A percentile compares a stretch with the other conserved stretches of the same genome.
Evolutionary conservation across 129 eudicot species (phyloP).

Genomic region (Tanacetum coccineum): DNA sequence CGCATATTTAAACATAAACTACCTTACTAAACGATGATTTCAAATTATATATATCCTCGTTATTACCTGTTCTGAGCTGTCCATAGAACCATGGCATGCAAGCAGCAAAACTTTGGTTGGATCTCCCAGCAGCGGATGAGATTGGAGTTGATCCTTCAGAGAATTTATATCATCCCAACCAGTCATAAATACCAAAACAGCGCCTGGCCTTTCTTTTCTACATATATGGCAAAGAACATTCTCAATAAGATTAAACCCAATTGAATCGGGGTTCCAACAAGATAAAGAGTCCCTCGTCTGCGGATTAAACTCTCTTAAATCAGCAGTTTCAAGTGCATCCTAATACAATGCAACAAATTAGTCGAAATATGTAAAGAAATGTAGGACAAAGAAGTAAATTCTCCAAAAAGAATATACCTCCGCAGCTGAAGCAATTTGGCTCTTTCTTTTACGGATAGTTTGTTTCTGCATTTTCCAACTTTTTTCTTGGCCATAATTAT

Average conservation of each 20-base stretch:
- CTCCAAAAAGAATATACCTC: constrained; percentile 57
- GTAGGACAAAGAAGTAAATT: background rate
- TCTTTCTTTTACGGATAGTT: constrained; percentile 70
- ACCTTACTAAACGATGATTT: too few relatives aligned
- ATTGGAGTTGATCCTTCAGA: constrained; percentile 85
- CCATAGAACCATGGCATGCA: constrained; percentile 99
- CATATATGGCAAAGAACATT: constrained; percentile 83
- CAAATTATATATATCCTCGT: background rate
- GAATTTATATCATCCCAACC: constrained; percentile 99
- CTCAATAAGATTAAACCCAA: constrained; percentile 95
- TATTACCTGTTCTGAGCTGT: constrained; percentile 87
- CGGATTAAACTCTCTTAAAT: constrained; percentile 58
- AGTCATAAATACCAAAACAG: constrained; percentile 94
- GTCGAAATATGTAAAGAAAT: background rate
- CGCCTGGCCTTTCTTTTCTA: constrained; percentile 90
- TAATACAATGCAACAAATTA: constrained; percentile 39
- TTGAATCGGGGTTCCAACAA: constrained; percentile 98
- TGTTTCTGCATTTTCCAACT: constrained; percentile 97
- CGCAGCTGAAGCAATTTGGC: constrained; percentile 89
- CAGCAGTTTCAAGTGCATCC: constrained; percentile 75
- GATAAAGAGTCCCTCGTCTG: constrained; percentile 69
- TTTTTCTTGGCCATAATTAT: constrained; percentile 96
- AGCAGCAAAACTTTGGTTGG: constrained; percentile 79
- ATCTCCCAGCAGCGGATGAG: constrained; percentile 87
- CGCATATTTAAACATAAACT: too few relatives aligned